Percentiles rank a stretch among this genome's conserved stretches.
Evolutionary conservation across 345 rosid genomes (phyloP).

Genomic region (Triadica sebifera): DNA sequence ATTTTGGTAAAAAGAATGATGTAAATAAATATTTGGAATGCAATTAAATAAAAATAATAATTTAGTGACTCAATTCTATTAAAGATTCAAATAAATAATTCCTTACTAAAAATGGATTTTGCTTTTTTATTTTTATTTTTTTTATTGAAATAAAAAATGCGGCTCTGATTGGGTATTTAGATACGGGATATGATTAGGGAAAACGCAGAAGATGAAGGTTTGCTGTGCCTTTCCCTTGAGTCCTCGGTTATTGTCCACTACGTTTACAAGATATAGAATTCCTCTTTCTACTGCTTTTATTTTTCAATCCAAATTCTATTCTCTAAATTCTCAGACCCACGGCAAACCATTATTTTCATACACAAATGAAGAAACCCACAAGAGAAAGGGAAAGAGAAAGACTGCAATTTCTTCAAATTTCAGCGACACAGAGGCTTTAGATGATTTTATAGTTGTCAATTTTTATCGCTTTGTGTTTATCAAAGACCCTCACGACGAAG

Average conservation of each 20-base stretch:
- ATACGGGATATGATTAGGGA: not conserved
- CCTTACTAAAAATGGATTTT: no score
- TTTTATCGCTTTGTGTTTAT: conserved; percentile 71
- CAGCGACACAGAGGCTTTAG: not conserved
- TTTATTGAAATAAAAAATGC: not conserved
- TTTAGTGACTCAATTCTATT: no score
- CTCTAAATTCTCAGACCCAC: not conserved
- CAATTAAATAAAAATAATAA: no score
- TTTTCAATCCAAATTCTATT: not conserved
- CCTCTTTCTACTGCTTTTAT: not conserved
- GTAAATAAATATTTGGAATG: no score
- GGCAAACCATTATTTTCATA: not conserved
- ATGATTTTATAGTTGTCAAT: conserved; percentile 67
- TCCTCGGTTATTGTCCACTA: not conserved
- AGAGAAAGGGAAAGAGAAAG: not conserved
- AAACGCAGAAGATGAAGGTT: conserved; percentile 2
- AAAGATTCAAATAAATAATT: no score
- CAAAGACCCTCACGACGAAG: conserved; percentile 55
- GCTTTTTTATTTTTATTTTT: no score
- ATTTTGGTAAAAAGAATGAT: no score
- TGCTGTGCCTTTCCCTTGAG: conserved; percentile 5
- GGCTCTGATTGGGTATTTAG: not conserved
- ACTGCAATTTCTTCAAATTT: not conserved
- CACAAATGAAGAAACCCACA: not conserved
- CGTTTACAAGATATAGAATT: not conserved